A percentile compares a stretch with the other conserved stretches of the same genome.
Conservation (phyloP, 768 basidiomycete genomes). For the Phanerodontia chrysosporium region DNA sequence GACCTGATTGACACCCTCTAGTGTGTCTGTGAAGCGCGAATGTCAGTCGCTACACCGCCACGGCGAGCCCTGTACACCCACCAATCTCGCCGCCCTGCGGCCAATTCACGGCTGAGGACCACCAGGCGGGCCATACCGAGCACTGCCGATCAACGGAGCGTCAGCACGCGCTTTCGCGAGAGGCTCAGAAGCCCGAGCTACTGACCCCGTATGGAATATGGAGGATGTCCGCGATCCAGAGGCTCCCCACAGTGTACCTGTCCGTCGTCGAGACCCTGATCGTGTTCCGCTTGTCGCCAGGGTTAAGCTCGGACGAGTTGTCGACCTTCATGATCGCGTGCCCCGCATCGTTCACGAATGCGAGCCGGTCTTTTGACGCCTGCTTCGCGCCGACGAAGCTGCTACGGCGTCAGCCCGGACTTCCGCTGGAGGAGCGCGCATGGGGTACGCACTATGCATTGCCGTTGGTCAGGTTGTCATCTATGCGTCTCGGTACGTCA, state of each 20-base stretch:
- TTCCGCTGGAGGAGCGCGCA: not conserved
- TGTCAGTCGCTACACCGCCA: not conserved
- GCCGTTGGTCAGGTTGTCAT: slow-evolving; percentile 68
- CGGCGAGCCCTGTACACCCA: not conserved
- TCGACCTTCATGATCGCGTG: slow-evolving; percentile 78
- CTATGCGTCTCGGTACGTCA: slow-evolving; percentile 30
- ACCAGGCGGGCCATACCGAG: slow-evolving; percentile 70
- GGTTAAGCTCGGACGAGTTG: slow-evolving; percentile 51
- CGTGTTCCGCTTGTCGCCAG: slow-evolving; percentile 58
- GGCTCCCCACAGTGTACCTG: slow-evolving; percentile 50
- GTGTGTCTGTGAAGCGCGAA: slow-evolving; percentile 44
- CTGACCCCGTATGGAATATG: slow-evolving; percentile 63
- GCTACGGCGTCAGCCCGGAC: not conserved
- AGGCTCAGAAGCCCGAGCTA: not conserved
- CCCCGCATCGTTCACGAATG: slow-evolving; percentile 62
- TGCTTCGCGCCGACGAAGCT: slow-evolving; percentile 45
- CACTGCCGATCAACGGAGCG: slow-evolving; percentile 36
- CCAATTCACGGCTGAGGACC: slow-evolving; percentile 53
- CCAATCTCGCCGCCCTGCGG: slow-evolving; percentile 51
- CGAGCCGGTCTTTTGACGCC: slow-evolving; percentile 46
- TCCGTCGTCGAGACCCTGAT: slow-evolving; percentile 61
- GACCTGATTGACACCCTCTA: slow-evolving; percentile 75
- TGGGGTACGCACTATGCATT: slow-evolving; percentile 44
- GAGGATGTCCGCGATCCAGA: slow-evolving; percentile 62
- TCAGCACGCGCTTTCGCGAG: slow-evolving; percentile 52